A percentile compares a stretch with the other conserved stretches of the same genome.
Conservation (phyloP, 2,329 filamentous ascomycete species). For the Colletotrichum chrysophilum region DNA sequence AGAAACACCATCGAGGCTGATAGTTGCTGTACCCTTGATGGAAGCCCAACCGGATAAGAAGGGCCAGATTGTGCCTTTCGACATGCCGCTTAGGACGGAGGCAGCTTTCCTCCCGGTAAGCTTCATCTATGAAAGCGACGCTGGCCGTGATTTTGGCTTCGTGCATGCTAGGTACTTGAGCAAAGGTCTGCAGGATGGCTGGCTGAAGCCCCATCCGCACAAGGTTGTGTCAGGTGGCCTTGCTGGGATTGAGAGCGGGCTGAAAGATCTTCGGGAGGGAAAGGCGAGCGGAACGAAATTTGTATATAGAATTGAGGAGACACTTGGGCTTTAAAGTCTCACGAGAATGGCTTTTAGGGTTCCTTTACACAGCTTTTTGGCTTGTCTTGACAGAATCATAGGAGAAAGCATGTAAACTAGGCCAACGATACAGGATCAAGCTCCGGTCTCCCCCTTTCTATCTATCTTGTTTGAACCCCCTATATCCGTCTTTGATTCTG, state of each 20-base stretch:
- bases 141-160: not conserved
- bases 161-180: not conserved
- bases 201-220: not conserved
- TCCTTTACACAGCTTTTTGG: rapidly evolving
- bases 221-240: not conserved
- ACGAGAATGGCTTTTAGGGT: not conserved
- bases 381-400: not conserved
- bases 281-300: not conserved
- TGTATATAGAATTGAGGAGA: not conserved
- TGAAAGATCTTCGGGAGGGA: not conserved
- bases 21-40: not conserved
- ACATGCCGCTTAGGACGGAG: not conserved
- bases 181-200: not conserved
- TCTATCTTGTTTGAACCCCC: not conserved
- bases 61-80: not conserved
- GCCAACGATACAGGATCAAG: not conserved
- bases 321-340: not conserved
- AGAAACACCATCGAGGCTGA: not conserved
- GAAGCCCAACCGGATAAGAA: not conserved
- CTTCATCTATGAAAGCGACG: not conserved
- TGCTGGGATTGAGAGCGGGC: not conserved
- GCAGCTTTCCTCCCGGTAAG: not conserved
- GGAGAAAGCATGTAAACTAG: not conserved
- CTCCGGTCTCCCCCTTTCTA: not conserved
- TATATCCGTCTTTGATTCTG: not conserved